Base-by-base conservation (phyloP, 768 basidiomycete species). In the Boletus reticuloceps region DNA sequence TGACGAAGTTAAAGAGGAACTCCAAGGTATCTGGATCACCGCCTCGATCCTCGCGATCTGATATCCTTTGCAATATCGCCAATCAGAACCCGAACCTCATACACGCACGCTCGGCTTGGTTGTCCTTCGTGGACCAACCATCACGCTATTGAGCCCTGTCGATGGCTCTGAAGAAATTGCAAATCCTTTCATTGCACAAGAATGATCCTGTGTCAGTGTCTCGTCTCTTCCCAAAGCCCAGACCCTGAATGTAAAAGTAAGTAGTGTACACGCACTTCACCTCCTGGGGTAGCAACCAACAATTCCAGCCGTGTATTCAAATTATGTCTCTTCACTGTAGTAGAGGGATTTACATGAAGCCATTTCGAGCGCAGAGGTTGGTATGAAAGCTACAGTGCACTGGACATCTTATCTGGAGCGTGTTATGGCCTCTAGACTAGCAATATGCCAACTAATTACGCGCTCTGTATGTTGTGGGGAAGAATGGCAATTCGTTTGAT, bases 81-180 rank as follows among this genome's bases (percentile, higher is more conserved):
- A 41, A 58, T 51, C 71, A 87, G 86, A 86, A 60, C 84, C 85
- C 22, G 80, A 88, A 61, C 81, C 79, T 17, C 80, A 80, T 46
- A 82, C 75, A 46, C 85, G 89, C 51, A 65, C 76, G 8, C 77
- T 98, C 5, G 96, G 96, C 14, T 75, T 98, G 12, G 90, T 86
- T 5, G 96, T 98, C 39, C 82, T 97, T 20, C 82, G 96, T 43
- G 96, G 96, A 12, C 95, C 96, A 1, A 96, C 95, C 54, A 88
- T 98, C 66, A 95, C 93, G 0, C 81, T 98, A 8, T 79, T 98
- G 55, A 94, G 91, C 67, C 96, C 96, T 4, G 89, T 94, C 13
- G 96, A 98, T 61, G 96, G 96, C 53, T 94, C 85, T 53, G 94
- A 95, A 70, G 93, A 95, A 70, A 95, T 96, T 52, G 85, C 88